Percentiles rank a stretch among this genome's conserved stretches.
These are phyloP conservation scores for Blastobotrys chiropterorum DNA, from an alignment of 805 yeast genomes.

Conservation along the genomic window DNA sequence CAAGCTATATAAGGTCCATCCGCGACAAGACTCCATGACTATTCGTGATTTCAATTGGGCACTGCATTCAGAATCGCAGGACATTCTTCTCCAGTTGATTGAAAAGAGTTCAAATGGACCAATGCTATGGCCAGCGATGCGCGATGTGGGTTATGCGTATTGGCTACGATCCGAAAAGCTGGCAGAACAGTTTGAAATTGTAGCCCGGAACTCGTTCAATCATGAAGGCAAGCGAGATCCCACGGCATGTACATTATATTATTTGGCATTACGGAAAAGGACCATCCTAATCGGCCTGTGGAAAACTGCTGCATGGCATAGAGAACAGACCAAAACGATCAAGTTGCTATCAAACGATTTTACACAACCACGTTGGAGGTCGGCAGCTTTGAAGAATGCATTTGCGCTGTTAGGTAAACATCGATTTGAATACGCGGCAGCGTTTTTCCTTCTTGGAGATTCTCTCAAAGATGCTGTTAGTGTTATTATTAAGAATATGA, in stretches of 20 bases:
- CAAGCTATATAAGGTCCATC: slow-evolving; percentile 56
- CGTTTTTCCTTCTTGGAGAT: slow-evolving; percentile 75
- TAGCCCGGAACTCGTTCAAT: slow-evolving; percentile 69
- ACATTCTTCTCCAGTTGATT: slow-evolving; percentile 49
- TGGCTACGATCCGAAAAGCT: slow-evolving; percentile 56
- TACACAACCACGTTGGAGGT: slow-evolving; percentile 65
- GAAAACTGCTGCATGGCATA: slow-evolving; percentile 68
- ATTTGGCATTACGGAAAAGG: slow-evolving; percentile 72
- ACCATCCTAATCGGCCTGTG: slow-evolving; percentile 74
- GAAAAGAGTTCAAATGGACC: slow-evolving; percentile 1
- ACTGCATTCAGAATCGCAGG: slow-evolving; percentile 71
- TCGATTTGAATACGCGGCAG: slow-evolving; percentile 79
- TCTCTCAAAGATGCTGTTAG: slow-evolving; percentile 70
- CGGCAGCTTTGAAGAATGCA: slow-evolving; percentile 90
- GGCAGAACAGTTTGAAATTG: slow-evolving; percentile 50
- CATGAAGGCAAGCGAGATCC: slow-evolving; percentile 61
- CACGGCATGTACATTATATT: slow-evolving; percentile 62
- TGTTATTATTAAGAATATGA: slow-evolving; percentile 60
- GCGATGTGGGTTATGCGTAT: slow-evolving; percentile 57
- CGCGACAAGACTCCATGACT: slow-evolving; percentile 47
- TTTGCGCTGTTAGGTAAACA: slow-evolving; percentile 86
- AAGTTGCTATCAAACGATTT: slow-evolving; percentile 76
- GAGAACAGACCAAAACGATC: slow-evolving; percentile 78
- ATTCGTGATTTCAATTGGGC: slow-evolving; percentile 90
- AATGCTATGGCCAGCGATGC: slow-evolving; percentile 34